Evolutionary conservation across 768 basidiomycete species (phyloP), one percentile per base, ranked within the genome.

Genomic region (Boletus rubescentipes): DNA sequence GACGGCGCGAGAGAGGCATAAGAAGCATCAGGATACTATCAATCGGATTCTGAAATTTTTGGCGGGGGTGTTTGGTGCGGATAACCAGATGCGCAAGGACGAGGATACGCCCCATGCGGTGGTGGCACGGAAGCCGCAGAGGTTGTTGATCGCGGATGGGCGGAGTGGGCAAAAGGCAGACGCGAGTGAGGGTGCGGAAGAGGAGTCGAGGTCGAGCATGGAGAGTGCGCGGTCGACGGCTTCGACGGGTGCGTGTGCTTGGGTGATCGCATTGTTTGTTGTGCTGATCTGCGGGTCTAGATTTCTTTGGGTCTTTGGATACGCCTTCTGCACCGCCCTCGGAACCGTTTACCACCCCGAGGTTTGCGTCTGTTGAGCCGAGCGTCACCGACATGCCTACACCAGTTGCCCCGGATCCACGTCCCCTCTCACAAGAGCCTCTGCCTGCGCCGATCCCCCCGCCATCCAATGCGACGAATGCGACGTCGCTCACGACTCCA

Each of bases 11-110:
- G 84, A 87, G 59, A 81, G 85, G 52, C 87, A 96, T 65, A 86
- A 93, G 67, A 94, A 91, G 65, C 94, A 98, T 60, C 89, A 97
- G 65, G 94, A 98, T 68, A 97, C 93, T 20, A 93, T 98, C 67
- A 93, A 97, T 64, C 77, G 91, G 51, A 98, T 99, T 56, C 81
- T 99, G 58, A 89, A 93, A 55, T 98, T 99, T 72, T 73, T 99
- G 51, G 95, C 95, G 10, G 87, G 92, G 12, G 88, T 98, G 3
- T 98, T 98, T 73, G 88, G 89, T 12, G 61, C 67, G 0, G 74
- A 75, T 1, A 75, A 71, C 42, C 69, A 75, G 54, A 76, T 69
- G 47, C 68, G 64, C 40, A 68, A 64, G 41, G 70, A 67, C 46
- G 69, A 71, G 39, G 70, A 63, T 37, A 59, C 72, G 11, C 62